Evolutionary conservation across 2,329 filamentous ascomycete species (phyloP).

Genomic region (Escovopsis sp.): DNA sequence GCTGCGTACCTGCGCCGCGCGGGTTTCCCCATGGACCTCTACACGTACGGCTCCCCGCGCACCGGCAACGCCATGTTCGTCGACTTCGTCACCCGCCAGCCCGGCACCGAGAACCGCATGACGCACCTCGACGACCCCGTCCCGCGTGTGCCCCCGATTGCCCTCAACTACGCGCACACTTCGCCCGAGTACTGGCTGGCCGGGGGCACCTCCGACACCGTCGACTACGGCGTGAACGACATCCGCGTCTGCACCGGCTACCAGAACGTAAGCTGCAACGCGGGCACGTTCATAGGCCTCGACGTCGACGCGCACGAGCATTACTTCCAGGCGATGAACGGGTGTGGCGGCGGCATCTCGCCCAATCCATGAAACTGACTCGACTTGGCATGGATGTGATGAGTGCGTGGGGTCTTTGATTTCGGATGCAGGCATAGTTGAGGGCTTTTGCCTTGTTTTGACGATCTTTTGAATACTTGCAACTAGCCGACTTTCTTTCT

Average conservation of each 20-base stretch:
- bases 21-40: constrained; percentile 37
- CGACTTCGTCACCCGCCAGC: constrained; percentile 36
- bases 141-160: constrained; percentile 47
- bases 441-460: too few relatives aligned
- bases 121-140: constrained; percentile 56
- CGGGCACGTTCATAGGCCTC: constrained; percentile 28
- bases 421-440: too few relatives aligned
- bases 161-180: constrained; percentile 50
- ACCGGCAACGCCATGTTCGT: constrained; percentile 44
- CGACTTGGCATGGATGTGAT: too few relatives aligned
- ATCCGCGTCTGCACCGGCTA: constrained; percentile 34
- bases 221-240: constrained; percentile 23
- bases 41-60: constrained; percentile 54
- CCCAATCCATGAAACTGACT: too few relatives aligned
- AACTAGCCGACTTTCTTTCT: too few relatives aligned
- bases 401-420: too few relatives aligned
- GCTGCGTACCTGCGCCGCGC: constrained; percentile 37
- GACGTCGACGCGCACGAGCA: constrained; percentile 29
- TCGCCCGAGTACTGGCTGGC: constrained; percentile 54
- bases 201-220: constrained; percentile 17
- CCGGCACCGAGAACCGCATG: constrained; percentile 43
- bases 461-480: too few relatives aligned
- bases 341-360: too few relatives aligned
- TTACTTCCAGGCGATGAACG: constrained; percentile 25
- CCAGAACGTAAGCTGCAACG: constrained; percentile 37